Evolutionary conservation across 2,329 filamentous ascomycete genomes (phyloP), one percentile per base, ranked within the genome.

Genomic region (Penicillium sp.): DNA sequence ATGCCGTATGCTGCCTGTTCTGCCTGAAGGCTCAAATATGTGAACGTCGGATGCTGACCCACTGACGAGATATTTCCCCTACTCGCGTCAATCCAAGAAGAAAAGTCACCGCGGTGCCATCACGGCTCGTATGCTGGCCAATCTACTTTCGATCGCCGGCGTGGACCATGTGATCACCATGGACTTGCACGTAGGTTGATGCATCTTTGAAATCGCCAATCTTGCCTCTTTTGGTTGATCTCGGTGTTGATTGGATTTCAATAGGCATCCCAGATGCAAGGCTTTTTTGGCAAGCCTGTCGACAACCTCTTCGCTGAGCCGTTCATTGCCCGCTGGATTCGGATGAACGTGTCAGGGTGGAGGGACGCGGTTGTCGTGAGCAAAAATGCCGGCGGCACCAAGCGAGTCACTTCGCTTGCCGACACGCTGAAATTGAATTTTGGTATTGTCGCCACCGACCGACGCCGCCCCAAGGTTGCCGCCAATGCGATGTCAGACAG

Each of bases 41-140:
- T 43, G 33, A 43, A 56, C 59, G 53, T 44, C 59, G 55, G 50
- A 65, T 64, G 61, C 69, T 73, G 64, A 72, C 66, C 51, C 51
- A 50, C 41, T 51, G 51, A 60, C 58, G 66, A 74, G 72, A 63
- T 97, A 97, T 73, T 98, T 97, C 65, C 93, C 93, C n/a, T 98
- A 98, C 76, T 96, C 90, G 59, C 88, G 93, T 53, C 93, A 98
- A 71, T 97, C 91, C 49, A 98, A 98, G 78, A 97, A 97, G 79
- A 98, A 98, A 74, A 90, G 89, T 48, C 91, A 97, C 66, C 83
- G 93, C 56, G 93, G 93, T 44, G 90, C 93, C 50, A 97, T 98
- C 65, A 96, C 93, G 7, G 93, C 93, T 47, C 85, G 91, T 58
- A 95, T 98, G 90, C 81, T 98, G 45, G 91, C 93, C 52, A 98